Evolutionary conservation across 768 basidiomycete genomes (phyloP), one percentile per base, ranked within the genome.

Genomic region (Favolaschia claudopus): DNA sequence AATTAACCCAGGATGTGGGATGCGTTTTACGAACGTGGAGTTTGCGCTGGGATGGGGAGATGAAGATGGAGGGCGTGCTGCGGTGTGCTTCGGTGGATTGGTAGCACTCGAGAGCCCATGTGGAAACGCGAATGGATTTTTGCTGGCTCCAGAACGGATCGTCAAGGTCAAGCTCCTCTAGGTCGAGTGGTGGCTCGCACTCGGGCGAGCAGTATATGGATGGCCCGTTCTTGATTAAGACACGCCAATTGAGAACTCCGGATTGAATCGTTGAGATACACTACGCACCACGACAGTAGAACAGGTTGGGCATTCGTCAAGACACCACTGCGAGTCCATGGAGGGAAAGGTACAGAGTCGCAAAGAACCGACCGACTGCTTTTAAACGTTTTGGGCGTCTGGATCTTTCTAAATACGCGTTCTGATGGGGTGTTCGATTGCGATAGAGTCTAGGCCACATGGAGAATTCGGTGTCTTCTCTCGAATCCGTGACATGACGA

Each of bases 261-360:
- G 20, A 6, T 12, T 14, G 27, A n/a, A 37, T 19, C 1, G 22
- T 7, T 32, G 10, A 27, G 37, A 25, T 20, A 28, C 13, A 39
- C 17, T 15, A 63, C 62, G 42, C 37, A 63, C 62, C 34, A 59
- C 48, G 12, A 59, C 55, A 14, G 52, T 63, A 12, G 57, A 45
- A 43, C 62, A 63, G 42, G 52, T 63, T 8, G 57, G 58, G 49
- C 62, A 64, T 29, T 51, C 57, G 28, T 64, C 62, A 43, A 46
- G 49, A 38, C 62, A 64, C 62, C 62, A 64, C 27, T 58, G 50
- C 3, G 55, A 48, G 57, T 51, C 48, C 62, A 63, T 63, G 38
- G 24, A 9, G 19, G 10, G 38, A 39, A 39, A 9, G 19, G 38
- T n/a, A 39, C 24, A 17, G 13, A 10, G 13, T 22, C 38, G 38